phyloP scores from a whole-genome alignment of 2,329 filamentous ascomycete genomes.

The Escovopsis weberi region DNA sequence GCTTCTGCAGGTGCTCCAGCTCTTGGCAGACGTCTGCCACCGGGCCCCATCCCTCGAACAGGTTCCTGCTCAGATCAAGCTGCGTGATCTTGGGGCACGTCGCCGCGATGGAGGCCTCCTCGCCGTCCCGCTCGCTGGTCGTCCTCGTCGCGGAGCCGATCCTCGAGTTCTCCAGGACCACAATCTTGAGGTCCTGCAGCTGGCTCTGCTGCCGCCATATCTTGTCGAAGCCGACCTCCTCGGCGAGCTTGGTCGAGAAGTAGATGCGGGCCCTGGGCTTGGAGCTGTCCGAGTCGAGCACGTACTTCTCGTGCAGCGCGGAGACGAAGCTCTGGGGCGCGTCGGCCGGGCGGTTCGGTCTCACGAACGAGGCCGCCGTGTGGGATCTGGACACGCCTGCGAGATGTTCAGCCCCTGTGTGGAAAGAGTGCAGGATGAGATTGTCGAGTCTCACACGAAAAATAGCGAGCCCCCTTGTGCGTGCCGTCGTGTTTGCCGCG shows the following conservation, averaged over 20 bases:
- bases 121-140: conserved; percentile 9
- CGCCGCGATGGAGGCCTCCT: conserved; percentile 26
- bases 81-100: conserved; percentile 57
- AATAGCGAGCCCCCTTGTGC: conserved; percentile 67
- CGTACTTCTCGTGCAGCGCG: conserved; percentile 75
- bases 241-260: conserved; percentile 68
- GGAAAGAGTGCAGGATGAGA: too few relatives aligned
- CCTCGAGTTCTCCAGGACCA: conserved; percentile 66
- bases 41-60: conserved; percentile 54
- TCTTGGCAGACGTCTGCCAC: conserved; percentile 58
- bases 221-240: conserved; percentile 94
- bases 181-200: conserved; percentile 62
- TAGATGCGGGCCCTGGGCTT: conserved; percentile 35
- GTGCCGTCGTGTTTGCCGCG: conserved; percentile 86
- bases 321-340: conserved; percentile 57
- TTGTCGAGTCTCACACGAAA: conserved; percentile 45
- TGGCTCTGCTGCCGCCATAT: conserved; percentile 66
- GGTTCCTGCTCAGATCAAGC: conserved; percentile 72
- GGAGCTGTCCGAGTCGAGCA: conserved; percentile 31
- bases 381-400: conserved; percentile 45
- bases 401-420: neutral
- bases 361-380: conserved; percentile 75
- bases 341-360: conserved; percentile 59
- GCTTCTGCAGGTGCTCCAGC: conserved; percentile 46
- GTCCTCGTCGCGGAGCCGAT: conserved; percentile 29